Evolutionary conservation across 2,329 filamentous ascomycete genomes (phyloP), one percentile per base, ranked within the genome.

Genomic region (Shiraia sp.): DNA sequence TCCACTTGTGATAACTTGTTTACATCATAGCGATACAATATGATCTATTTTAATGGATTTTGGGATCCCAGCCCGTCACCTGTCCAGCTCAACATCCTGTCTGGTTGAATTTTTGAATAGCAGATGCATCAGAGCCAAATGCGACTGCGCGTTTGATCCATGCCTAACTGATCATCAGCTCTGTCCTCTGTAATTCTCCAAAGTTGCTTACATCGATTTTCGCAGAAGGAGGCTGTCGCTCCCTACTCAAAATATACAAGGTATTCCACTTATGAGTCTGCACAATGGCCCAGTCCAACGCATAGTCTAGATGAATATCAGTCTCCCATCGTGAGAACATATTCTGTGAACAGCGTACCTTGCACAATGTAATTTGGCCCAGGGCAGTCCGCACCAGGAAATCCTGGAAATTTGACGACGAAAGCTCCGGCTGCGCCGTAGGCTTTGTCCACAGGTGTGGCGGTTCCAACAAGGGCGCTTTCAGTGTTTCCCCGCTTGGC

Each of bases 301-400:
- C 53, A 17, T 57, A 62, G 29, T 62, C 58, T 63, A 15, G 2
- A 2, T 2, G 10, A 6, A 14, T 1, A 13, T 19, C 19, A 59
- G 32, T 12, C 22, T 7, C 13, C 2, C 10, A 10, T 10, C 10
- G 7, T 1, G n/a, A 14, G n/a, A 3, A 12, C 8, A 6, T 7
- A 13, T n/a, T 1, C 2, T 15, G 8, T 14, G 4, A 2, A 19
- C 0, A 7, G 25, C 49, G 2, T 45, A 59, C 57, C 57, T 45
- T 65, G 59, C 14, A 65, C 61, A 33, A 65, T 60, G 36, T 65
- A 65, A 33, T 62, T 63, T 0, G 61, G 59, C 10, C 61, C 59
- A 0, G 49, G 55, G 37, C 59, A 65, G 10, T 41, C 42, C 10
- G 43, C 32, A 10, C 10, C 27, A 5, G 53, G 39, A 3, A 47